phyloP scores from a whole-genome alignment of 1,139 yeast genomes.

The Hanseniaspora gamundiae region DNA sequence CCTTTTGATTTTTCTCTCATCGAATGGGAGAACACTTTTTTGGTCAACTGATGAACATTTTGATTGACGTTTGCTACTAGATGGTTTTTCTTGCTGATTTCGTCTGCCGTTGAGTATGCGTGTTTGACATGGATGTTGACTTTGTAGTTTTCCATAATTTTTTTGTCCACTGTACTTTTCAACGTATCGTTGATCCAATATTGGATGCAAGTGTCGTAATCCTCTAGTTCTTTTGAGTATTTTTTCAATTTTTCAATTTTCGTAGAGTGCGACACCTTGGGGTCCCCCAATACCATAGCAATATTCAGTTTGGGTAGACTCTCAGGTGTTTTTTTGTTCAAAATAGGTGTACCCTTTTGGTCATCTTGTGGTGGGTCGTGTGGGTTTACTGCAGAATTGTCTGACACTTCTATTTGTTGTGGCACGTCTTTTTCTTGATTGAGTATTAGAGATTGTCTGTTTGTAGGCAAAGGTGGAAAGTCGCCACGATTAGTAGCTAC shows the following conservation, averaged over 20 bases:
- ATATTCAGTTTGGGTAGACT: slow-evolving; percentile 17
- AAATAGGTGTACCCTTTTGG: neutral
- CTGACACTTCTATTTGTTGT: neutral
- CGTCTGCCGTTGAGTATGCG: slow-evolving; percentile 26
- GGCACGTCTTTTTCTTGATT: neutral
- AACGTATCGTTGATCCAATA: slow-evolving; percentile 23
- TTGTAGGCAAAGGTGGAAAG: slow-evolving; percentile 23
- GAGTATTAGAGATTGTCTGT: slow-evolving; percentile 1
- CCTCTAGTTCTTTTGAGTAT: slow-evolving; percentile 13
- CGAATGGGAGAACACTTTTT: slow-evolving; percentile 24
- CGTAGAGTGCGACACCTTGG: slow-evolving; percentile 14
- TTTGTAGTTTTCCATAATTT: slow-evolving; percentile 22
- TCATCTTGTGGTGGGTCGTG: neutral
- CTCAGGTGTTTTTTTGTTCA: neutral
- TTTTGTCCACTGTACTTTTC: slow-evolving; percentile 20
- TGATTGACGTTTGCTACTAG: slow-evolving; percentile 24
- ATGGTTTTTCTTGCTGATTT: slow-evolving; percentile 18
- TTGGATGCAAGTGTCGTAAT: slow-evolving; percentile 20
- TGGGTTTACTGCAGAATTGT: neutral
- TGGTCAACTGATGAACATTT: slow-evolving; percentile 24
- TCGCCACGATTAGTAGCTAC: slow-evolving; percentile 16
- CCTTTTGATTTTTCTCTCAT: slow-evolving; percentile 23
- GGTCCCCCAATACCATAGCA: slow-evolving; percentile 13
- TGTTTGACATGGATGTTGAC: slow-evolving; percentile 23
- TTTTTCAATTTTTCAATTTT: slow-evolving; percentile 17